Evolutionary conservation across 2,329 filamentous ascomycete species (phyloP), one percentile per base, ranked within the genome.

Genomic region (Elsinoe batatas): DNA sequence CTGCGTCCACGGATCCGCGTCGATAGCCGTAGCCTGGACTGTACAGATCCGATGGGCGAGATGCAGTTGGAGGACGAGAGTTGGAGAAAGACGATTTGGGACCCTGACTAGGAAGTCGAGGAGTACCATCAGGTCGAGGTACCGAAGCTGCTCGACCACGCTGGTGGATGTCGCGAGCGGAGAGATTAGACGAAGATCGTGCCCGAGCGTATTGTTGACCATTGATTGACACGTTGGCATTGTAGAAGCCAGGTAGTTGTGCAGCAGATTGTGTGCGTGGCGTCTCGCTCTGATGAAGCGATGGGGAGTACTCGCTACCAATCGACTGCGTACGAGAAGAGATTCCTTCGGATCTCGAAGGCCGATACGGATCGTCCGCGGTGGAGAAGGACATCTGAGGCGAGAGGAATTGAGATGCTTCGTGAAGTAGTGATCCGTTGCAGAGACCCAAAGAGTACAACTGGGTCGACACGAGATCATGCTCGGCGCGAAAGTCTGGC

Each of bases 401-500:
- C 1, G 82, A 82, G 37, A 78, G 73, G 68, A 81, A 78, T 72
- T 85, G 70, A 71, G 78, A 68, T 66, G 80, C 69, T 66, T 84
- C 75, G 63, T 82, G 68, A 71, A 86, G 66, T 68, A 82, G 63
- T 5, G 77, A 75, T 15, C 87, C 87, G 65, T 94, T 95, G 69
- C 91, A 80, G 56, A 95, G 87, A 15, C 82, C 82, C 44, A 96
- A 79, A 47, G 79, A 80, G 61, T 81, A 77, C 17, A 91, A 76
- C 60, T 85, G 80, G 26, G 85, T 83, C 61, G 94, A 85, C 53
- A 87, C 81, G 63, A 85, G 84, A 20, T 80, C 82, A 68, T 87
- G 93, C 64, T 95, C 91, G 13, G 81, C 80, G 53, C 83, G 79
- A 76, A 95, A 97, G 10, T 84, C 81, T 37, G 81, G 79, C 58